Percentiles rank a stretch among this genome's conserved stretches.
phyloP scores from a whole-genome alignment of 208 protist genomes.

The Crithidia acanthocephali region DNA sequence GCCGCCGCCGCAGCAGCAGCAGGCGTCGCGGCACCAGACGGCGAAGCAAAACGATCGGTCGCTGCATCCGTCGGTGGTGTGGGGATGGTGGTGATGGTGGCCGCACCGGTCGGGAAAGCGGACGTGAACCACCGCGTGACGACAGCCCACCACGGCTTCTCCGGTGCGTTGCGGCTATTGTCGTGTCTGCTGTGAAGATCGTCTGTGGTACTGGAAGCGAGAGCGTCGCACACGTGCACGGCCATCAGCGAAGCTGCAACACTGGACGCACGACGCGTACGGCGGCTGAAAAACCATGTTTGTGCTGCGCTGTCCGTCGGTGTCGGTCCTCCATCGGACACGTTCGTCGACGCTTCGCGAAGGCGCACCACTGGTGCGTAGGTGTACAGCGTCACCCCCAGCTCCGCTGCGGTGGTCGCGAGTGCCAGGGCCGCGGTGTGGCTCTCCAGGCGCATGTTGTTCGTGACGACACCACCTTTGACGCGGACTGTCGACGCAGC shows the following conservation, averaged over 20 bases:
- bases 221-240: conserved; percentile 15
- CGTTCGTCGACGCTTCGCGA: not conserved
- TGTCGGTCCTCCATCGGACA: too few species aligned
- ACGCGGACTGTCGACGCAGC: not conserved
- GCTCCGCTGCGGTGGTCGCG: conserved; percentile 68
- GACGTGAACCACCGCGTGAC: not conserved
- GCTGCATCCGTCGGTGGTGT: not conserved
- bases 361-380: conserved; percentile 54
- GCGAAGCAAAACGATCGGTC: not conserved
- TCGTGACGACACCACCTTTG: conserved; percentile 44
- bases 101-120: not conserved
- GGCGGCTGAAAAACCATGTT: too few species aligned
- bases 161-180: too few species aligned
- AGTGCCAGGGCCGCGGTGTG: conserved; percentile 46
- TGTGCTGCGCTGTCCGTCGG: too few species aligned
- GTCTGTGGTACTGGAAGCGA: not conserved
- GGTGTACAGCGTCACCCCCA: conserved; percentile 70
- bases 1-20: not conserved
- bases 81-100: too few species aligned
- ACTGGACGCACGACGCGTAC: too few species aligned
- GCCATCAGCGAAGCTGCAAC: not conserved
- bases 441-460: conserved; percentile 57
- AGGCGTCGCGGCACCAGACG: not conserved
- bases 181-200: not conserved
- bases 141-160: not conserved